Percentiles rank a stretch among this genome's conserved stretches.
phyloP scores from a whole-genome alignment of 2,329 filamentous ascomycete genomes.

The Verticillium longisporum region DNA sequence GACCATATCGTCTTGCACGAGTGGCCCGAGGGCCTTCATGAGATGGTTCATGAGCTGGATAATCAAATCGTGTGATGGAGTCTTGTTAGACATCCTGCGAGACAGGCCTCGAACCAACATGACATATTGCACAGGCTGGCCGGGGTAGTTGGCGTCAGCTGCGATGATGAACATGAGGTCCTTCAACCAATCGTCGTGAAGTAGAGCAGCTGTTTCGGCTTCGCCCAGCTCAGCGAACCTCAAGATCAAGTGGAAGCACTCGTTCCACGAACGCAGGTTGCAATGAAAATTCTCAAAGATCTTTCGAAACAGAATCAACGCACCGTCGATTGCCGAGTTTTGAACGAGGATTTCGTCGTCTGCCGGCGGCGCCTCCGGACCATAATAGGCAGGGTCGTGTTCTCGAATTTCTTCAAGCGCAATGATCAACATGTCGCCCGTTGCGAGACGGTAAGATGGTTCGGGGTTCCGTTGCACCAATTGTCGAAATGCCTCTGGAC shows the following conservation, averaged over 20 bases:
- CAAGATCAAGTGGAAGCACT: constrained; percentile 67
- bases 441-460: constrained; percentile 43
- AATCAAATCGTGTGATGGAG: constrained; percentile 46
- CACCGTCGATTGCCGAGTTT: constrained; percentile 15
- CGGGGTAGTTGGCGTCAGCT: constrained; percentile 41
- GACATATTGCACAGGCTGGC: constrained; percentile 50
- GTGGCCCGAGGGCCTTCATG: constrained; percentile 33
- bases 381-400: constrained; percentile 40
- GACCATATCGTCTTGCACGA: constrained; percentile 25
- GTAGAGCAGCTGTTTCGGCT: constrained; percentile 48
- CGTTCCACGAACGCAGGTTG: constrained; percentile 63
- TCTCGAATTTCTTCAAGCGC: constrained; percentile 47
- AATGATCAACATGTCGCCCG: constrained; percentile 42
- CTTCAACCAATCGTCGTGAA: constrained; percentile 54
- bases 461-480: constrained; percentile 58
- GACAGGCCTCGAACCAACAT: constrained; percentile 29
- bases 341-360: neutral
- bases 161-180: constrained; percentile 53
- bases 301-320: constrained; percentile 41
- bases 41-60: constrained; percentile 43
- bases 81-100: constrained; percentile 17
- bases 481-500: constrained; percentile 53
- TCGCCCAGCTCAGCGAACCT: constrained; percentile 57
- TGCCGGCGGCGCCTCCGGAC: constrained; percentile 7
- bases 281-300: constrained; percentile 59